These are phyloP conservation scores for Hyaloscypha bicolor DNA, from an alignment of 495 filamentous ascomycete genomes.

Conservation along the genomic window DNA sequence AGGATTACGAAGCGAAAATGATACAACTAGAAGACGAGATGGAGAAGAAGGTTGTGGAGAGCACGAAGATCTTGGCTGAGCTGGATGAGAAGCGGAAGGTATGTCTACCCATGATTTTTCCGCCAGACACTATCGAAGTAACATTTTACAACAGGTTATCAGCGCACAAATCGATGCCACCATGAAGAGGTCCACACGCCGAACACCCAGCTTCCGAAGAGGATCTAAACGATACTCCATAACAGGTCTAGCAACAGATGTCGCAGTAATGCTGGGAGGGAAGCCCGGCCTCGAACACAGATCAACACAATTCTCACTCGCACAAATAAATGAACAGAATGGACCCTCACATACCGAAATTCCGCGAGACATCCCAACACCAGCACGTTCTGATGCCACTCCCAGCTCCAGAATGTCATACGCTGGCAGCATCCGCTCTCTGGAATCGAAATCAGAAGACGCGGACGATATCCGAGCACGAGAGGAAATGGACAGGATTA, in stretches of 20 bases:
- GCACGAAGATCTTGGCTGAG: constrained; percentile 1
- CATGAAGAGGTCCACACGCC: not conserved
- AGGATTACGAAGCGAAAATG: not conserved
- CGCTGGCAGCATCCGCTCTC: not conserved
- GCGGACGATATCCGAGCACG: not conserved
- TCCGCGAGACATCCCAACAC: not conserved
- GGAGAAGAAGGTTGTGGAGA: constrained; percentile 3
- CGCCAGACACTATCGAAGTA: not conserved
- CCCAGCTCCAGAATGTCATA: not conserved
- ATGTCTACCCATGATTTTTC: not conserved
- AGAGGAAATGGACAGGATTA: constrained; percentile 2
- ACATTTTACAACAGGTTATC: not conserved
- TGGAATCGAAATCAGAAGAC: constrained; percentile 1
- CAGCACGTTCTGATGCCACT: not conserved
- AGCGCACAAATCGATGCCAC: not conserved
- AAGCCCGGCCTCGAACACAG: not conserved
- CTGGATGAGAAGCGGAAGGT: constrained; percentile 7
- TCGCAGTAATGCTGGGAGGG: not conserved
- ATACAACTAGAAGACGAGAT: constrained; percentile 1
- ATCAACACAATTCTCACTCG: constrained; percentile 1
- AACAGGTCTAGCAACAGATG: not conserved
- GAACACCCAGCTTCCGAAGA: constrained; percentile 3
- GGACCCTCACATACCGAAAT: not conserved
- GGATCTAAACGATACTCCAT: constrained; percentile 6
- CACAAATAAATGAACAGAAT: not conserved